Conservation (phyloP, 2,329 filamentous ascomycete genomes). For the Emergomyces orientalis region DNA sequence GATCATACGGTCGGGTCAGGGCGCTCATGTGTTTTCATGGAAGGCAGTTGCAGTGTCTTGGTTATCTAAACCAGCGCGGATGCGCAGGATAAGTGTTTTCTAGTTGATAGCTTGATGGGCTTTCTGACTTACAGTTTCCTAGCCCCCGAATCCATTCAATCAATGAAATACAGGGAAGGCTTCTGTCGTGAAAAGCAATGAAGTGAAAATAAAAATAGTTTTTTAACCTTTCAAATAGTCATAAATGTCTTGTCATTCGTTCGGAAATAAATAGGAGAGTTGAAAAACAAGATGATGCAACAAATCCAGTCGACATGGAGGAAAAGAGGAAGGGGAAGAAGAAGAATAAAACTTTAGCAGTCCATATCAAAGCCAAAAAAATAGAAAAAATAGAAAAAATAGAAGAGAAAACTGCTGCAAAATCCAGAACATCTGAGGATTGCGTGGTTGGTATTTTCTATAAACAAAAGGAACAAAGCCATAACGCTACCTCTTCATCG, state of each 20-base stretch:
- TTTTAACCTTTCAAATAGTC: neutral
- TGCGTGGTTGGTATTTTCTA: conserved; percentile 7
- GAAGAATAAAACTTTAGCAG: neutral
- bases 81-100: neutral
- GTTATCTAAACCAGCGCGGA: neutral
- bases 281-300: neutral
- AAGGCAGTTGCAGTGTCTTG: neutral
- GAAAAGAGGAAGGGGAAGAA: neutral
- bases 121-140: neutral
- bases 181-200: neutral
- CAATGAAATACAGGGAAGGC: too few species aligned
- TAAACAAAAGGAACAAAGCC: neutral
- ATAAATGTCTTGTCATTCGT: conserved; percentile 1
- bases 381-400: too few species aligned
- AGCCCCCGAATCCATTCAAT: neutral
- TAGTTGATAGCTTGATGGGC: neutral
- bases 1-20: neutral
- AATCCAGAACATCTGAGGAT: neutral
- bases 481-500: conserved; percentile 36
- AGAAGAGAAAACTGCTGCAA: neutral
- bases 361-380: neutral
- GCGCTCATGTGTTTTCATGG: neutral
- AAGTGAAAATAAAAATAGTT: neutral
- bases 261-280: neutral
- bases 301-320: neutral